Evolutionary conservation across 371 early-diverging fungal genomes (phyloP).

Genomic region (Lichtheimia hyalospora): DNA sequence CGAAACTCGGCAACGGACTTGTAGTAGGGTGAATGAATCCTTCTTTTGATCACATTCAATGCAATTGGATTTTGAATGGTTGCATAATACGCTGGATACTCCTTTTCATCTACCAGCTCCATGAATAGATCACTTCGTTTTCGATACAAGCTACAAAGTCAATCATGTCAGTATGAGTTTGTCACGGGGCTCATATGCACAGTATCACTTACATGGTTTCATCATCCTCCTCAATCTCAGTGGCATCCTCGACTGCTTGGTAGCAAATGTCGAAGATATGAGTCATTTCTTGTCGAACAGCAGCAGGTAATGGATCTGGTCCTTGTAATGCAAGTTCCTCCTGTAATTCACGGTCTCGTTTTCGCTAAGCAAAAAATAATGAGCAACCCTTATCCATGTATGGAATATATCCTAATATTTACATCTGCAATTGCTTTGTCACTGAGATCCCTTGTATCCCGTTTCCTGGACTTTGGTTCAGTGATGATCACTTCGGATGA

Average conservation of each 20-base stretch:
- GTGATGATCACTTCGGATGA: too few species aligned
- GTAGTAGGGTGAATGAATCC: constrained; percentile 58
- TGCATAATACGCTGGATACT: constrained; percentile 85
- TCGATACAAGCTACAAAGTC: constrained; percentile 36
- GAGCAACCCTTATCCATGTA: background rate
- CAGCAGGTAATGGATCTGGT: constrained; percentile 32
- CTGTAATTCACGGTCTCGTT: constrained; percentile 16
- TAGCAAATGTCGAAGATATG: constrained; percentile 50
- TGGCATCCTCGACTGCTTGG: constrained; percentile 55
- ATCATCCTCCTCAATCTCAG: constrained; percentile 45
- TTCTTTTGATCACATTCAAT: constrained; percentile 67
- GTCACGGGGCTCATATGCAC: background rate
- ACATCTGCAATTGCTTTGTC: constrained; percentile 28
- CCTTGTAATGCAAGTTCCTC: constrained; percentile 20
- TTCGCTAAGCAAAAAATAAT: background rate
- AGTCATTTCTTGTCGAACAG: constrained; percentile 51
- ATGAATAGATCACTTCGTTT: constrained; percentile 68
- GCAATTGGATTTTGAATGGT: constrained; percentile 86
- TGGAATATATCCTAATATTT: constrained; percentile 8
- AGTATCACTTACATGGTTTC: constrained; percentile 2
- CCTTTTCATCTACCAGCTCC: constrained; percentile 71
- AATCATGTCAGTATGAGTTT: background rate
- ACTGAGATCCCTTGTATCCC: constrained; percentile 33
- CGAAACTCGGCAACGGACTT: constrained; percentile 51
- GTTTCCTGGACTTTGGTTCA: too few species aligned